These are phyloP conservation scores for Moesziomyces sp. DNA, from an alignment of 1,284 basidiomycete species.

Conservation along the genomic window DNA sequence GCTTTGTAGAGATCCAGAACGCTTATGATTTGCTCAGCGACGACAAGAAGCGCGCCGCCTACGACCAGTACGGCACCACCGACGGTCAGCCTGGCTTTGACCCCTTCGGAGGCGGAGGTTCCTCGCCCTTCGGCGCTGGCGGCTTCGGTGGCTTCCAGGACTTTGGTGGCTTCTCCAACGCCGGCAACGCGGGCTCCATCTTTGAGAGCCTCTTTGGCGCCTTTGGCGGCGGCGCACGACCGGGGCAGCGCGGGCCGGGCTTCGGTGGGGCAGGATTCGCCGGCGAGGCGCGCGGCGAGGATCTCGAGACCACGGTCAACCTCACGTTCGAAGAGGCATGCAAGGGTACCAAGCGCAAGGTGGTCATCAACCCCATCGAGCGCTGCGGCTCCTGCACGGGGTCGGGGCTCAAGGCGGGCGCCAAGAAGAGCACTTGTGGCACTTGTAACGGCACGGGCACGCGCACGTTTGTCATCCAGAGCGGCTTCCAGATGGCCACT, in stretches of 20 bases:
- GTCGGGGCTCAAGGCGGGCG: conserved; percentile 85
- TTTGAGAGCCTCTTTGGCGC: conserved; percentile 86
- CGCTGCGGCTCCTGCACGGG: conserved; percentile 88
- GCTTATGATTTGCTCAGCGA: conserved; percentile 93
- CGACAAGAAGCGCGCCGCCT: conserved; percentile 90
- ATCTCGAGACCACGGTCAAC: conserved; percentile 82
- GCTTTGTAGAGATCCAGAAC: conserved; percentile 95
- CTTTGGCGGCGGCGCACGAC: conserved; percentile 69
- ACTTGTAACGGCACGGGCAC: conserved; percentile 88
- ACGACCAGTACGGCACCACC: conserved; percentile 92
- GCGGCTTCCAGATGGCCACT: conserved; percentile 96
- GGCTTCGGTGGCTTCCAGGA: conserved; percentile 73
- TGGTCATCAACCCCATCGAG: conserved; percentile 83
- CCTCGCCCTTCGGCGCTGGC: conserved; percentile 73
- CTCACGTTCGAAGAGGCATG: conserved; percentile 92
- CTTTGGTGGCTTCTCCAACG: conserved; percentile 70
- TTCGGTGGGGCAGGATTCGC: conserved; percentile 69
- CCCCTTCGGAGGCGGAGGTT: conserved; percentile 73
- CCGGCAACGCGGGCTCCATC: conserved; percentile 71
- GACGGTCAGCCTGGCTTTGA: conserved; percentile 92
- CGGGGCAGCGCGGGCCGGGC: conserved; percentile 42
- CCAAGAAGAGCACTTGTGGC: conserved; percentile 82
- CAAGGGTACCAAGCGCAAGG: conserved; percentile 83
- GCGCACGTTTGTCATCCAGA: conserved; percentile 88
- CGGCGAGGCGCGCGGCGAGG: conserved; percentile 78